Evolutionary conservation across 1,284 basidiomycete genomes (phyloP), one percentile per base, ranked within the genome.

Genomic region (Malassezia slooffiae): DNA sequence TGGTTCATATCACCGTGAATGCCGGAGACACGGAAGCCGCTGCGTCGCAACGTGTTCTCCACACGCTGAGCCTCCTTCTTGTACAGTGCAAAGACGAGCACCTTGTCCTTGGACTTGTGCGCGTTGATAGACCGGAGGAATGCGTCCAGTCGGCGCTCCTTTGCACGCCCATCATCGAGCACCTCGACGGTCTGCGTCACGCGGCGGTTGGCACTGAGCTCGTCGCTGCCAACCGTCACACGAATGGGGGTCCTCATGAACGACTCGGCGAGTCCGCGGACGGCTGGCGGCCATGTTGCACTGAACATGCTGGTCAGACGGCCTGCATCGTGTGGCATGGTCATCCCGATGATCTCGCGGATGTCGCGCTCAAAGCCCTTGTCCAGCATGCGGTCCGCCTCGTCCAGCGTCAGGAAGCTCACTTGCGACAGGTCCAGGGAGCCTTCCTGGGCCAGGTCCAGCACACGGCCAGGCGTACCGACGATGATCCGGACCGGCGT

Each of bases 321-420:
- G 3, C 61, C 63, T 19, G 65, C 48, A 30, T 61, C 55, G 40
- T 58, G 52, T 56, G 82, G 82, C 22, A 82, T 81, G 55, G 67
- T 71, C 59, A 79, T 76, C 7, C 79, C 81, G 52, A 97, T 90
- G 62, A 99, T 97, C 45, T 78, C 78, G 37, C 88, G 77, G 55
- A 97, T 96, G 70, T 97, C 93, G 61, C 95, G 93, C 73, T 99
- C 93, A 71, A 99, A 99, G 0, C 93, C 93, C 63, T 85, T 89
- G 71, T 97, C 93, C 36, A 99, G 75, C 91, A 97, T 96, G 34
- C 91, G 78, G 72, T 99, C 91, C 2, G 91, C 91, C 72, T 99
- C 91, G 65, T 99, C 93, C 30, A 99, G 74, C 0, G 96, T 91
- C 13, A 96, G 75, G 74, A 90, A 96, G 38, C 80, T 76, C 20